Evolutionary conservation across 2,329 filamentous ascomycete genomes (phyloP), one percentile per base, ranked within the genome.

Genomic region (Cyclaneusma minus): DNA sequence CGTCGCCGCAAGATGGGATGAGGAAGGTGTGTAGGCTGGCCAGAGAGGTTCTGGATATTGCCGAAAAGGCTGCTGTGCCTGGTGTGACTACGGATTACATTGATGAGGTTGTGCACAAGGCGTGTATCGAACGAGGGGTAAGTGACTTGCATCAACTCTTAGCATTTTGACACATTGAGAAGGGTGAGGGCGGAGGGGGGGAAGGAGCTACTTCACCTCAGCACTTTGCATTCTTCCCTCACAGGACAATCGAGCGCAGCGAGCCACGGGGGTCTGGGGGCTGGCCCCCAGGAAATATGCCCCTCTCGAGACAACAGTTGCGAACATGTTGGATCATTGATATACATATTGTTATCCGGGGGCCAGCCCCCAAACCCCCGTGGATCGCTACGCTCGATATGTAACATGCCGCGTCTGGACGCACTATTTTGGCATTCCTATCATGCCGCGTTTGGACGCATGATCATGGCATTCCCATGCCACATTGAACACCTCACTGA

Each of bases 71-170:
- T 27, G 57, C 79, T 23, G 77, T 74, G 47, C 87, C 89, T n/a
- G 89, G 89, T 25, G 77, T 95, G 17, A 94, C 87, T 5, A 95
- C 89, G 5, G 89, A 98, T 48, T 75, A 91, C 43, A 83, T 98
- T 32, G 89, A 98, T 47, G 78, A 91, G 54, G 62, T 95, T 35
- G 85, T 93, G 21, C 89, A 98, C 60, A 82, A 93, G 42, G 89
- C 87, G 27, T 94, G 83, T 48, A 60, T 95, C 38, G 87, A 94
- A 56, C 70, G 89, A 54, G 69, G 94, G 39, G 87, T 94, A 56
- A 56, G 79, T 51, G 7, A 20, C n/a, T 8, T 22, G 20, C 12
- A n/a, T 7, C 5, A 9, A 11, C 4, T 12, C 13, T n/a, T 16
- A 19, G 20, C 12, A 13, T 9, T 7, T n/a, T n/a, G n/a, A n/a